phyloP scores from a whole-genome alignment of 441 rosid genomes.

The Adansonia madagascariensis region DNA sequence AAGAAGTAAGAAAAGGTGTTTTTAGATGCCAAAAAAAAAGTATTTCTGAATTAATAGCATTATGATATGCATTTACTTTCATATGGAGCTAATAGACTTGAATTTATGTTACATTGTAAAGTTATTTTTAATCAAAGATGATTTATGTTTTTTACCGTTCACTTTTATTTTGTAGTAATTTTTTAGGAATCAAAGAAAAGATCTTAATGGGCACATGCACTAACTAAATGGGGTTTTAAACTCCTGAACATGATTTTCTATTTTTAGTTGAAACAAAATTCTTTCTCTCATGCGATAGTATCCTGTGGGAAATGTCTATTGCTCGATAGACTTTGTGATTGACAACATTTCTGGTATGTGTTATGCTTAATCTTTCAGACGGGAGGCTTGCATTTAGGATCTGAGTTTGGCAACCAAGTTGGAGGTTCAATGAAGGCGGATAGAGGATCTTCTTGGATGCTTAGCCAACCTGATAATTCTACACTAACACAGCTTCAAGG shows the following conservation, averaged over 20 bases:
- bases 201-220: neutral
- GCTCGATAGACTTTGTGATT: neutral
- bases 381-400: conserved; percentile 65
- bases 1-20: neutral
- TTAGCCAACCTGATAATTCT: conserved; percentile 63
- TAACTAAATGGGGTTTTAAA: neutral
- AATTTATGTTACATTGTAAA: conserved; percentile 4
- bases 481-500: conserved; percentile 57
- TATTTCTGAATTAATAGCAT: neutral
- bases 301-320: neutral
- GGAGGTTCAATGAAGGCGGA: conserved; percentile 65
- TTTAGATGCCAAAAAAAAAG: too few species aligned
- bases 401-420: conserved; percentile 63
- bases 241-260: neutral
- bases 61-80: neutral
- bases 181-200: neutral
- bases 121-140: neutral
- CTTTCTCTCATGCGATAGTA: neutral
- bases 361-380: conserved; percentile 43
- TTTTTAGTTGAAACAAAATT: neutral
- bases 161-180: neutral
- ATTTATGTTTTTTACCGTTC: neutral
- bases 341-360: neutral
- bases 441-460: conserved; percentile 81
- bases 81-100: neutral